Percentiles rank a stretch among this genome's conserved stretches.
phyloP scores from a whole-genome alignment of 805 yeast genomes.

The Saccharomycopsis malanga region DNA sequence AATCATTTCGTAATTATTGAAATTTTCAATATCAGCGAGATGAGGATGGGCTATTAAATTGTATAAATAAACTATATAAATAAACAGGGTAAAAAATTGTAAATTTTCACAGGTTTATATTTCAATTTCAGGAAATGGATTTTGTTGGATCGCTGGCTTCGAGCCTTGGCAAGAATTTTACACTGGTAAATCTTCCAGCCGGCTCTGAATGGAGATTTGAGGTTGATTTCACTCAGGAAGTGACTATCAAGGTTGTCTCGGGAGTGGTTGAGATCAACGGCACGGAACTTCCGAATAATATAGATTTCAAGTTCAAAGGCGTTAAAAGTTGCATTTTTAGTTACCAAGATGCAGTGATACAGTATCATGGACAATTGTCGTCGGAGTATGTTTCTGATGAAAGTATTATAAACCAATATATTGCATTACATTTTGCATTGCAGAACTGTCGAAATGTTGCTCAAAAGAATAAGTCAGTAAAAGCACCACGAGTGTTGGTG shows the following conservation, averaged over 20 bases:
- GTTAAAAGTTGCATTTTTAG: constrained; percentile 50
- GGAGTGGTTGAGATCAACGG: constrained; percentile 93
- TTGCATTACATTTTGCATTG: constrained; percentile 69
- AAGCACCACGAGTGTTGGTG: constrained; percentile 55
- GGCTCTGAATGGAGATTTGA: constrained; percentile 73
- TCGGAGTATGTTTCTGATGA: constrained; percentile 67
- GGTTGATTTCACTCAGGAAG: constrained; percentile 43
- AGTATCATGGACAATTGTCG: constrained; percentile 31
- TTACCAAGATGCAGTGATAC: constrained; percentile 26
- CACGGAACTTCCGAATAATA: constrained; percentile 75
- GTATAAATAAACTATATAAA: too few species aligned
- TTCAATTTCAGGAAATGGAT: too few species aligned
- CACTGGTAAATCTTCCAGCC: constrained; percentile 23
- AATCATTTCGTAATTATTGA: too few species aligned
- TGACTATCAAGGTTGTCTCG: constrained; percentile 43
- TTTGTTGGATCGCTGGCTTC: not conserved
- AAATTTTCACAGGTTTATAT: too few species aligned
- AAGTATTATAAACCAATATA: constrained; percentile 53
- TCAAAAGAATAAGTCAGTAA: constrained; percentile 14
- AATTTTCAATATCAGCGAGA: too few species aligned
- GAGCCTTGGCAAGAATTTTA: not conserved
- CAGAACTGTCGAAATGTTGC: constrained; percentile 46
- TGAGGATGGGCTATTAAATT: too few species aligned
- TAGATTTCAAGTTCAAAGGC: constrained; percentile 51
- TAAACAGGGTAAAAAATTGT: too few species aligned